A percentile compares a stretch with the other conserved stretches of the same genome.
Conservation (phyloP, 2,329 filamentous ascomycete genomes). For the Metarhizium sp. region DNA sequence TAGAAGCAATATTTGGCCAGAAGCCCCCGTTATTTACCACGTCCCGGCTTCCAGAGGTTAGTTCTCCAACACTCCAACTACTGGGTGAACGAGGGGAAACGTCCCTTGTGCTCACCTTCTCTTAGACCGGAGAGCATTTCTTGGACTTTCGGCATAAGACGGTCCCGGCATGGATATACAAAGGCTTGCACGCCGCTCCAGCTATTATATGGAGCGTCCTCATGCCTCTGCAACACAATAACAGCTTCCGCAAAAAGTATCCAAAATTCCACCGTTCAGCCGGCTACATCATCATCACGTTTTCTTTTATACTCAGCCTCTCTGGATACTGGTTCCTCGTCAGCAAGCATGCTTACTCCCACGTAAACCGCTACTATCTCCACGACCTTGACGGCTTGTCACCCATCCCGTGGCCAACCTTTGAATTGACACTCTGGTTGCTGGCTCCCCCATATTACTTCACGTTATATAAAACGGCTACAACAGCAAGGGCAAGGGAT, state of each 20-base stretch:
- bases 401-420: not conserved
- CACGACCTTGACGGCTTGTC: not conserved
- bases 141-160: not conserved
- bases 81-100: not conserved
- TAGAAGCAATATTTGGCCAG: not conserved
- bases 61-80: not conserved
- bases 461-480: not conserved
- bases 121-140: not conserved
- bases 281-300: not conserved
- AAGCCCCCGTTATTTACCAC: not conserved
- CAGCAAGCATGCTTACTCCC: not conserved
- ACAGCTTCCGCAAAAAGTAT: not conserved
- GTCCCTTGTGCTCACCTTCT: not conserved
- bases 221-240: not conserved
- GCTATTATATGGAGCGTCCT: not conserved
- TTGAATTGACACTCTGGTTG: not conserved
- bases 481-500: not conserved
- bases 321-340: not conserved
- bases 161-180: not conserved
- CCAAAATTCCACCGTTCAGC: not conserved
- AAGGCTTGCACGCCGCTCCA: not conserved
- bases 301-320: not conserved
- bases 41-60: not conserved
- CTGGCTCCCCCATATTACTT: not conserved
- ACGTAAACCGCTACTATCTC: not conserved